Base-by-base conservation (phyloP, 306 rosid genomes). In the Lotus japonicus region DNA sequence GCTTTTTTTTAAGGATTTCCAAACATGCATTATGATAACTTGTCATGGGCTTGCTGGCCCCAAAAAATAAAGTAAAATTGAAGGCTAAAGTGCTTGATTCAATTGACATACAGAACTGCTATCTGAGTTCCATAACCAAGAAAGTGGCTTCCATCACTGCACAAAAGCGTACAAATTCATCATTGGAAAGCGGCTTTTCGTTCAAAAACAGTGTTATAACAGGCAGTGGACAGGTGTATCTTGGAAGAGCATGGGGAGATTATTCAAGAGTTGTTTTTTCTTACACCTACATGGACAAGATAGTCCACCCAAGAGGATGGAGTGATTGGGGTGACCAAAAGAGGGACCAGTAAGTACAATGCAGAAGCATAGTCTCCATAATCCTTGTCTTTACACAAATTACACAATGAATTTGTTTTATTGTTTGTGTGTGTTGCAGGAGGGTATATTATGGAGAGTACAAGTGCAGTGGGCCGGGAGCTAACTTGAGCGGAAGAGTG, bases 191-290 rank as follows among this genome's bases (percentile, higher is more conserved):
- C 81, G 95, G 95, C 54, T 87, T 90, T 71, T 87, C 92, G 1
- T 87, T 90, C 57, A 85, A 80, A 48, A 81, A 79, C n/a, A 36
- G 92, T 58, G 46, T 31, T 0, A 63, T 87, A 7, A 78, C 84
- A 7, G 95, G 97, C 4, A 79, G 76, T 61, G 95, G 92, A 3
- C 84, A 72, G 1, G 74, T 81, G n/a, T 87, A 80, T 69, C 86
- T 90, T 3, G 90, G 97, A 72, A 82, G 97, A 68, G 92, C 97
- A 5, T 90, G 95, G 95, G 90, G 90, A 9, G 88, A 90, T 59
- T 87, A 85, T 74, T 90, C 92, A 2, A 80, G 85, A 66, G 95
- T 90, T 55, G 85, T 90, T 14, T 90, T 84, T 73, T 87, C 87
- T 33, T 85, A 57, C 84, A 81, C 92, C n/a, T 87, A 38, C 76